phyloP scores from a whole-genome alignment of 768 basidiomycete genomes.

The Podaxis rugospora region DNA sequence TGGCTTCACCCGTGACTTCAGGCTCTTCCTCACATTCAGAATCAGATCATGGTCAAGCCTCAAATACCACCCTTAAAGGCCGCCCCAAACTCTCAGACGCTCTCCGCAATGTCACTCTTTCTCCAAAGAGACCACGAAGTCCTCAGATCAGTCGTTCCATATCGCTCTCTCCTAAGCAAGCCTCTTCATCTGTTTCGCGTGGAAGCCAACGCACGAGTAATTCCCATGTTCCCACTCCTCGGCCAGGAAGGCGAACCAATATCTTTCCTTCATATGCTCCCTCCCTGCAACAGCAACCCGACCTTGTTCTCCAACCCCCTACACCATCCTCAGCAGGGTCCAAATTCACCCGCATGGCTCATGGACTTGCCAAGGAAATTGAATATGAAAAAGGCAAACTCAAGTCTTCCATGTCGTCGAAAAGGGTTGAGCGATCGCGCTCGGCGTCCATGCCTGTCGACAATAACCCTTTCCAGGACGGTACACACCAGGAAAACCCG shows the following conservation, averaged over 20 bases:
- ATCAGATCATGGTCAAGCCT: conserved; percentile 37
- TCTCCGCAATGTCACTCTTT: conserved; percentile 65
- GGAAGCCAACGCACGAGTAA: background rate
- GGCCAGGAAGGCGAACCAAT: conserved; percentile 25
- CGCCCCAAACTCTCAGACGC: conserved; percentile 70
- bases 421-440: conserved; percentile 4
- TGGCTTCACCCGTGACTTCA: conserved; percentile 45
- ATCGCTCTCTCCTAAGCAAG: conserved; percentile 14
- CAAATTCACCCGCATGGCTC: conserved; percentile 57
- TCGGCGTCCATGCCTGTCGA: conserved; percentile 15
- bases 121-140: conserved; percentile 69
- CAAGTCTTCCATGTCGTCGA: conserved; percentile 2
- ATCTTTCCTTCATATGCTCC: conserved; percentile 21
- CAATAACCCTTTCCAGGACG: conserved; percentile 37
- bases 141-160: conserved; percentile 23
- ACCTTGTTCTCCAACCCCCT: conserved; percentile 53
- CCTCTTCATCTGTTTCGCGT: conserved; percentile 6
- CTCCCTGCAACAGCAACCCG: conserved; percentile 34
- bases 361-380: conserved; percentile 52
- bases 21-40: conserved; percentile 48
- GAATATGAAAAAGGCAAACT: conserved; percentile 28
- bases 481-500: conserved; percentile 14
- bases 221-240: conserved; percentile 27
- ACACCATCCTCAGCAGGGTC: conserved; percentile 55
- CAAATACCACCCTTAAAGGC: conserved; percentile 16